A percentile compares a stretch with the other conserved stretches of the same genome.
Conservation (phyloP, 2,329 filamentous ascomycete species). For the Emmonsia crescens region DNA sequence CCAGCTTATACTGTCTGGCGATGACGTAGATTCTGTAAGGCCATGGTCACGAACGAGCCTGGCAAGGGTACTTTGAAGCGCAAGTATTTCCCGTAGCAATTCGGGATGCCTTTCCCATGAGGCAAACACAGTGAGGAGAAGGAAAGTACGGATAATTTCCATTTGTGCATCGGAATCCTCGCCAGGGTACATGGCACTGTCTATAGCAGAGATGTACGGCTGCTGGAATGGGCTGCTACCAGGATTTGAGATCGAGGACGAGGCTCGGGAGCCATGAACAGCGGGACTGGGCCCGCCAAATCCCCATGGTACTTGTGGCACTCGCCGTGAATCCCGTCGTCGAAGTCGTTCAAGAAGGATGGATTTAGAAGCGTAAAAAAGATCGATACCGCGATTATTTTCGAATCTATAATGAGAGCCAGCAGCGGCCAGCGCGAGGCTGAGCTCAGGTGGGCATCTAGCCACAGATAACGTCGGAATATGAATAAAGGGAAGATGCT, state of each 20-base stretch:
- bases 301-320: conserved; percentile 33
- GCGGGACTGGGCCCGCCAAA: conserved; percentile 26
- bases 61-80: conserved; percentile 46
- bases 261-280: conserved; percentile 29
- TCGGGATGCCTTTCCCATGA: conserved; percentile 50
- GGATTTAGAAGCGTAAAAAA: conserved; percentile 47
- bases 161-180: conserved; percentile 39
- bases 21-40: conserved; percentile 25
- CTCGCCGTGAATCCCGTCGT: conserved; percentile 38
- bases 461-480: conserved; percentile 38
- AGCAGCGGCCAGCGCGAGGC: conserved; percentile 42
- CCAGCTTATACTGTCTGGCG: conserved; percentile 39
- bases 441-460: conserved; percentile 37
- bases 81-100: conserved; percentile 46
- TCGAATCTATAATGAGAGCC: conserved; percentile 40
- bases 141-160: conserved; percentile 40
- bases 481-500: conserved; percentile 43
- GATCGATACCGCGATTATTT: conserved; percentile 42
- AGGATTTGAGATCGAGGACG: conserved; percentile 33
- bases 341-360: conserved; percentile 44
- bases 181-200: conserved; percentile 24
- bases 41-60: conserved; percentile 46
- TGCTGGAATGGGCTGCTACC: conserved; percentile 35
- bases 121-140: conserved; percentile 47
- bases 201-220: conserved; percentile 23